Evolutionary conservation across 352 stramenopile species (phyloP), one percentile per base, ranked within the genome.

Genomic region (Saprolegnia parasitica): DNA sequence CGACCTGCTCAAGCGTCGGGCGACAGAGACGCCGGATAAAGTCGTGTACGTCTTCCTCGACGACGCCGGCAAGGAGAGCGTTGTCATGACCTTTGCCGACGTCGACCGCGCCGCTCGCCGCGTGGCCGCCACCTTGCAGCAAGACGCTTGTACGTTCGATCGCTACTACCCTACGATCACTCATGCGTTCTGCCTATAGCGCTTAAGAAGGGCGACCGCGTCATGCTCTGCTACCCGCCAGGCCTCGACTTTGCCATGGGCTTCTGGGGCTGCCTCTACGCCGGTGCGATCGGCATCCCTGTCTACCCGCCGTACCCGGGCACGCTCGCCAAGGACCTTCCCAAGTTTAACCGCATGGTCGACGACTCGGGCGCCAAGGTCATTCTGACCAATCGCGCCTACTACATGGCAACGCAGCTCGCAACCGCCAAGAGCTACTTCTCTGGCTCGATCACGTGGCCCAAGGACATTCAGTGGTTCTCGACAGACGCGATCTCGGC

Each of bases 11-110:
- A 82, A 88, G 71, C 79, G 77, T 62, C 72, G 76, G 46, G 83
- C 85, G 0, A 8, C 37, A 9, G 54, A 84, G 70, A 86, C 76
- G 71, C 75, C 80, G 55, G 73, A 89, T 74, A 86, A 89, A 68
- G 77, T 91, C 64, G 80, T 91, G 70, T 93, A 91, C 80, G 89
- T 84, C 35, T 93, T 93, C 72, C 61, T 93, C 65, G 83, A 93
- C 76, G 85, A 91, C 71, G 42, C 72, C 26, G 85, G 85, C 13
- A 81, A 84, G 21, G 85, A 93, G 68, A 75, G 45, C 0, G 77
- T 88, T 50, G 88, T 88, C 73, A 81, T 90, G 63, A 86, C 82
- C 74, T 84, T 90, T 62, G 75, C 84, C 24, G 85, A 93, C 37
- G 73, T 93, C 35, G 83, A 93, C 71, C 66, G 61, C 29, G 81